phyloP scores from a whole-genome alignment of 768 basidiomycete species.

The Rhodotorula diobovata region DNA sequence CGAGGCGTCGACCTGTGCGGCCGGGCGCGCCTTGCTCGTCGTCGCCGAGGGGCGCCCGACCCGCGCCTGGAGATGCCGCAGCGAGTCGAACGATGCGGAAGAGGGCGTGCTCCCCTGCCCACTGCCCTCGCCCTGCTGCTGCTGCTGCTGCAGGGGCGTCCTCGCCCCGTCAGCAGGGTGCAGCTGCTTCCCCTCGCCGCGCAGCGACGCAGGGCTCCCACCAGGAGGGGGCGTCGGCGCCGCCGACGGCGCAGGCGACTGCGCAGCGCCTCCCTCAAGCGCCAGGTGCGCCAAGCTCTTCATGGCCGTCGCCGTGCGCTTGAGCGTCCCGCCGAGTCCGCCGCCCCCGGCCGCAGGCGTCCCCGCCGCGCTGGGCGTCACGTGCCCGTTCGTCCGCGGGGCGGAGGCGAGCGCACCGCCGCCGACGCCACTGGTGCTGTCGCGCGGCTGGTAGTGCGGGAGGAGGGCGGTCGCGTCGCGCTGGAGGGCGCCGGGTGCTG shows the following conservation, averaged over 20 bases:
- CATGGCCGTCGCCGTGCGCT: slow-evolving; percentile 32
- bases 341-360: background rate
- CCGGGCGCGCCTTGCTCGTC: background rate
- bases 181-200: slow-evolving; percentile 5
- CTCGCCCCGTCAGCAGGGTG: background rate
- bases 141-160: background rate
- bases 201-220: background rate
- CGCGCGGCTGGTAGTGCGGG: background rate
- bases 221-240: slow-evolving; percentile 5
- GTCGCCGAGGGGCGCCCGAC: slow-evolving; percentile 12
- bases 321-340: slow-evolving; percentile 15
- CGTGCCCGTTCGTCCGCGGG: background rate
- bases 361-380: background rate
- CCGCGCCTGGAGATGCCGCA: slow-evolving; percentile 35
- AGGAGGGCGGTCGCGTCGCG: background rate
- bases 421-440: background rate
- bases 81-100: slow-evolving; percentile 34
- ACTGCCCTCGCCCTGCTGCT: background rate
- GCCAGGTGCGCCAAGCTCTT: slow-evolving; percentile 33
- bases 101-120: background rate
- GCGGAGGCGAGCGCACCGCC: no score
- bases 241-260: slow-evolving; percentile 7
- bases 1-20: background rate
- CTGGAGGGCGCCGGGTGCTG: slow-evolving; percentile 20
- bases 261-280: slow-evolving; percentile 11